Evolutionary conservation across 192 early-diverging fungal species (phyloP).

Genomic region (Backusella sp.): DNA sequence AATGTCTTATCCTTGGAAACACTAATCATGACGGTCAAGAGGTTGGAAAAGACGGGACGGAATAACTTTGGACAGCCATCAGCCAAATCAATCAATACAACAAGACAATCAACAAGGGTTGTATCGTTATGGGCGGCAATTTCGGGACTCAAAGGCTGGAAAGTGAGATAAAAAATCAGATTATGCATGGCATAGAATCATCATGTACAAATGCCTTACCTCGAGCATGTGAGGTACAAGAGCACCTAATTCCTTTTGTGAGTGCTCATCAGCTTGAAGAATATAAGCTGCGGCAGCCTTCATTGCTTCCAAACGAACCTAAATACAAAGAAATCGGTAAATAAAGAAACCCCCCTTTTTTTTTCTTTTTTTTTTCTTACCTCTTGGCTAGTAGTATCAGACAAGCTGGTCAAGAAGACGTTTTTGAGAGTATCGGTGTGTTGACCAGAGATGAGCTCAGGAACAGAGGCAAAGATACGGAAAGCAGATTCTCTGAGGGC

Average conservation of each 20-base stretch:
- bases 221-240: constrained; percentile 83
- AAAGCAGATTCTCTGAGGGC: constrained; percentile 87
- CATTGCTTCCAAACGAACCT: constrained; percentile 74
- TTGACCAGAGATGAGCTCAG: constrained; percentile 74
- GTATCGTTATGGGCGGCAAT: constrained; percentile 70
- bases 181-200: background rate
- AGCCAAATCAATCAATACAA: constrained; percentile 85
- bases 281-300: constrained; percentile 80
- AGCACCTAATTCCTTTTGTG: constrained; percentile 54
- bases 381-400: constrained; percentile 59
- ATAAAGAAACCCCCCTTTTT: background rate
- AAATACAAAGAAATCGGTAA: constrained; percentile 3
- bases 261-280: constrained; percentile 59
- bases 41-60: constrained; percentile 69
- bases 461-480: constrained; percentile 84
- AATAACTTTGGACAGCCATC: constrained; percentile 82
- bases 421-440: constrained; percentile 66
- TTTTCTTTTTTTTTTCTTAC: constrained; percentile 3
- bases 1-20: constrained; percentile 81
- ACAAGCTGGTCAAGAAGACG: constrained; percentile 73
- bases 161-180: constrained; percentile 24
- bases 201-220: constrained; percentile 35
- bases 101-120: constrained; percentile 67
- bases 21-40: constrained; percentile 72
- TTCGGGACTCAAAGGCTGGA: constrained; percentile 63